phyloP scores from a whole-genome alignment of 164 flowering plant genomes.

The Umbellularia californica region DNA sequence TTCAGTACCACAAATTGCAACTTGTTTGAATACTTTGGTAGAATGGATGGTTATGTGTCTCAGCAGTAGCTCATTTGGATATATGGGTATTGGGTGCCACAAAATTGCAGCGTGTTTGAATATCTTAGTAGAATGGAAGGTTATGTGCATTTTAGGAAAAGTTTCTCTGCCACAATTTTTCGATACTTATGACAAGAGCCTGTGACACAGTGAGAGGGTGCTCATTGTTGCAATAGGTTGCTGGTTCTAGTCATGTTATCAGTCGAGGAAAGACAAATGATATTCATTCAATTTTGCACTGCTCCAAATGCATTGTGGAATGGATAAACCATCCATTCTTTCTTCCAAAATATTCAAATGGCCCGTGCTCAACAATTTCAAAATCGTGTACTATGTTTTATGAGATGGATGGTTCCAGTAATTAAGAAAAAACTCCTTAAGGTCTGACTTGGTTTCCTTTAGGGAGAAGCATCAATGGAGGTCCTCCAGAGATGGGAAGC shows the following conservation, averaged over 20 bases:
- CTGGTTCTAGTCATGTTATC: too few species aligned
- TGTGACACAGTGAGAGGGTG: too few species aligned
- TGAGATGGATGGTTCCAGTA: background rate
- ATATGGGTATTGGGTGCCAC: background rate
- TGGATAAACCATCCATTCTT: background rate
- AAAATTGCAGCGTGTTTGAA: background rate
- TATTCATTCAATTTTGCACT: too few species aligned
- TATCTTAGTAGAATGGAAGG: background rate
- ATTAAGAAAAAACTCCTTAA: background rate
- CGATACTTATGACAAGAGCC: too few species aligned
- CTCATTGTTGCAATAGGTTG: too few species aligned
- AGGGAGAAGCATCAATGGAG: slow-evolving; percentile 41
- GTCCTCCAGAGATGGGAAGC: slow-evolving; percentile 37
- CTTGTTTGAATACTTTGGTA: background rate
- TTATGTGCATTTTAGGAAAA: background rate
- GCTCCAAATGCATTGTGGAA: too few species aligned
- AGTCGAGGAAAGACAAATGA: too few species aligned
- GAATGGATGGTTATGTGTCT: background rate
- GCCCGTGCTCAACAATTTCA: background rate
- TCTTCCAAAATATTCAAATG: background rate
- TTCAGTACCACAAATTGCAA: background rate
- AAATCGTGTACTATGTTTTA: too few species aligned
- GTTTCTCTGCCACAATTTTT: too few species aligned
- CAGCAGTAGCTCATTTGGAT: background rate
- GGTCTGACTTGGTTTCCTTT: slow-evolving; percentile 6